phyloP scores from a whole-genome alignment of 352 stramenopile species.

The Blastocystis sp. region DNA sequence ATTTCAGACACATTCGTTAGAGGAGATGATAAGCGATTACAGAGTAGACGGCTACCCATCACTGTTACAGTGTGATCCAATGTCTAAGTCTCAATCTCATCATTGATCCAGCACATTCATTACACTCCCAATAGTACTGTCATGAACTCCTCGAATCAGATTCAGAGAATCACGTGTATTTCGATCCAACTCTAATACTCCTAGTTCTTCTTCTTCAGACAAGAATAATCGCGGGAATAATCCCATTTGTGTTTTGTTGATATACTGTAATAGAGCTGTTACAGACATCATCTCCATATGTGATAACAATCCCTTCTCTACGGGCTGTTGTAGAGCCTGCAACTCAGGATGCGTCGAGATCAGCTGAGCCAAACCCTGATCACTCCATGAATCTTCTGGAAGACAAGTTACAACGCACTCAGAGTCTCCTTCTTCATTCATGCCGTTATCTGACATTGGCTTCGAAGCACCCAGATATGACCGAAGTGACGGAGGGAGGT shows the following conservation, averaged over 20 bases:
- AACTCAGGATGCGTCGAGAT: background rate
- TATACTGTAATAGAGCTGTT: conserved; percentile 11
- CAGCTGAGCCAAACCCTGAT: background rate
- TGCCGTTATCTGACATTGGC: background rate
- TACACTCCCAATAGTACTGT: conserved; percentile 8
- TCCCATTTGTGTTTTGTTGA: conserved; percentile 52
- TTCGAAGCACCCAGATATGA: background rate
- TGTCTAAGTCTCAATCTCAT: background rate
- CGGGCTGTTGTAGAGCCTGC: background rate
- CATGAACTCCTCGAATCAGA: conserved; percentile 12
- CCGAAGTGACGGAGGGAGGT: background rate
- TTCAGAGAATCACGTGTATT: conserved; percentile 54
- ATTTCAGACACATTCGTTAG: conserved; percentile 12
- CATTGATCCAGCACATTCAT: background rate
- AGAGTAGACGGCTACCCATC: conserved; percentile 46
- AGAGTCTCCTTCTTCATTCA: background rate
- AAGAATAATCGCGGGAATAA: conserved; percentile 25
- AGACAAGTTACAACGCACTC: conserved; percentile 4
- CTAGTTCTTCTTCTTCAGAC: background rate
- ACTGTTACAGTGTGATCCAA: conserved; percentile 45
- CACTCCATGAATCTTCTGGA: background rate
- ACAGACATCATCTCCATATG: background rate
- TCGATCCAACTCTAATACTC: conserved; percentile 27
- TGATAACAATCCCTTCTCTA: background rate
- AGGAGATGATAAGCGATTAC: conserved; percentile 31